These are phyloP conservation scores for Erigeron philadelphicus DNA, from an alignment of 140 eudicot species.

Conservation along the genomic window DNA sequence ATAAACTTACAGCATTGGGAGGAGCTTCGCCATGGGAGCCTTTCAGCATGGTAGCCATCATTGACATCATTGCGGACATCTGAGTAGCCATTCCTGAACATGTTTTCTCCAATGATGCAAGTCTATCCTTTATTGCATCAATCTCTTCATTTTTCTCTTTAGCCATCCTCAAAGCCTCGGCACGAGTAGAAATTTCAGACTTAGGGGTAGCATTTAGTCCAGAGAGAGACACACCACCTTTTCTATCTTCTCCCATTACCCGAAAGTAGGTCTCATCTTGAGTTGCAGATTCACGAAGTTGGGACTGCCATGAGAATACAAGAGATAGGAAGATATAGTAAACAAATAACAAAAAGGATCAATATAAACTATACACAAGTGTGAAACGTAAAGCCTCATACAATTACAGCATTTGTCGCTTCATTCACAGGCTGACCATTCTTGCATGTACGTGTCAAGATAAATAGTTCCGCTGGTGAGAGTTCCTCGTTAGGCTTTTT, in stretches of 20 bases:
- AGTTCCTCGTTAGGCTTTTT: constrained; percentile 53
- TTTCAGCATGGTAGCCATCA: constrained; percentile 52
- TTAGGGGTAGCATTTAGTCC: constrained; percentile 30
- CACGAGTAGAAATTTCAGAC: constrained; percentile 28
- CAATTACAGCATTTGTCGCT: constrained; percentile 38
- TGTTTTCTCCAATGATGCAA: constrained; percentile 49
- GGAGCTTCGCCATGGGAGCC: constrained; percentile 1
- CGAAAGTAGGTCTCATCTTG: constrained; percentile 33
- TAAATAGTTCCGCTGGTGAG: constrained; percentile 47
- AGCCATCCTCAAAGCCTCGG: constrained; percentile 43
- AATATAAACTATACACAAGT: neutral
- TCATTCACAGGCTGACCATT: constrained; percentile 57
- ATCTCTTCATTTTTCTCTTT: constrained; percentile 44
- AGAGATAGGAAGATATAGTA: neutral
- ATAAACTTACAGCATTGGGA: constrained; percentile 33
- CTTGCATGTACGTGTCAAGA: constrained; percentile 53
- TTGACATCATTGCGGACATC: constrained; percentile 54
- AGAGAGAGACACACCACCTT: constrained; percentile 20
- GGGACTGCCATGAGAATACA: constrained; percentile 32
- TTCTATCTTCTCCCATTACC: constrained; percentile 37
- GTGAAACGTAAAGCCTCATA: constrained; percentile 20
- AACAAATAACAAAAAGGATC: neutral
- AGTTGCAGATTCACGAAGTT: constrained; percentile 38
- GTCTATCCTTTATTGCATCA: constrained; percentile 47
- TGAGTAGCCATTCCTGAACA: constrained; percentile 62